Evolutionary conservation across 208 protist genomes (phyloP).

Genomic region (Novymonas esmeraldas): DNA sequence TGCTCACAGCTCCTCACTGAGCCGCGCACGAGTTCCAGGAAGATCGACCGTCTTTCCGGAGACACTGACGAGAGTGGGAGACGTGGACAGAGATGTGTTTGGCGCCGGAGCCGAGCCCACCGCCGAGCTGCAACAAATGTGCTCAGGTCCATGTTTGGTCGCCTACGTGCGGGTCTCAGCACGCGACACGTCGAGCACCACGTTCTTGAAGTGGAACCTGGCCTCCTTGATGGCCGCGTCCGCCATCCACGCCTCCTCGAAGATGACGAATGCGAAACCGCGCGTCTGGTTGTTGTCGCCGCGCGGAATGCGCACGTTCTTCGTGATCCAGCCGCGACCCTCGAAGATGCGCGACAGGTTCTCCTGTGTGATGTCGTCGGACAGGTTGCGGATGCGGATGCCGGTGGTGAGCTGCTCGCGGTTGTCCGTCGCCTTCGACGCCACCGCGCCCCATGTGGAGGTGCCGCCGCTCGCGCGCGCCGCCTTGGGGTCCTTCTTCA

Average conservation of each 20-base stretch:
- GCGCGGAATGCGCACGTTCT: conserved; percentile 60
- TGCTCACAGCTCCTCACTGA: not conserved
- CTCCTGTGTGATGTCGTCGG: conserved; percentile 79
- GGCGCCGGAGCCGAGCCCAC: too few species aligned
- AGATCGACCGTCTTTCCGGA: too few species aligned
- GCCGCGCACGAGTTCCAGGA: too few species aligned
- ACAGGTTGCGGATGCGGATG: conserved; percentile 83
- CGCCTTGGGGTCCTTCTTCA: conserved; percentile 37
- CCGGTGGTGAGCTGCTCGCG: conserved; percentile 50
- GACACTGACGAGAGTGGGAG: not conserved
- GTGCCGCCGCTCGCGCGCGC: conserved; percentile 22
- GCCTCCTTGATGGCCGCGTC: conserved; percentile 37
- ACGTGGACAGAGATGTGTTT: too few species aligned
- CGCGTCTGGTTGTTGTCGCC: conserved; percentile 60
- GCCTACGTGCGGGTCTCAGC: conserved; percentile 37
- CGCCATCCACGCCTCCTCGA: conserved; percentile 47
- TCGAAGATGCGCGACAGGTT: conserved; percentile 81
- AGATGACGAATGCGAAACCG: conserved; percentile 87
- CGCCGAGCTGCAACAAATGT: too few species aligned
- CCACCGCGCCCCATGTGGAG: conserved; percentile 51
- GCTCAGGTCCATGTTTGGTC: not conserved
- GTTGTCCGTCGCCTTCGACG: conserved; percentile 31
- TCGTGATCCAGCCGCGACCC: conserved; percentile 47
- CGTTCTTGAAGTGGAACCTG: conserved; percentile 80
- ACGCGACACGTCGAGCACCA: conserved; percentile 63